These are phyloP conservation scores for Epichloe glyceriae DNA, from an alignment of 2,329 filamentous ascomycete species.

Conservation along the genomic window DNA sequence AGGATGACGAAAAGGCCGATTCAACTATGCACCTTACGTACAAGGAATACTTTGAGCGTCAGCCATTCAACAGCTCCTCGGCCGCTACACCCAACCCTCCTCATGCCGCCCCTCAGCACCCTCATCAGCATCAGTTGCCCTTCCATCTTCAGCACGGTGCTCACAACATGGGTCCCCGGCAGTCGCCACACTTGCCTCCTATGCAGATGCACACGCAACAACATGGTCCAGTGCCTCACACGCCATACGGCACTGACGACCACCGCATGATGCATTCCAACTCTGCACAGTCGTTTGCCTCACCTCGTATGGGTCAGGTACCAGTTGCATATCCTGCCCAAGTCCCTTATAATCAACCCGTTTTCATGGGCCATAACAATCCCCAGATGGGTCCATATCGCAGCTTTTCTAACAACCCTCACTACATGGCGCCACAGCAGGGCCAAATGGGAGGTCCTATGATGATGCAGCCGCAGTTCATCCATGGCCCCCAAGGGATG, in stretches of 20 bases:
- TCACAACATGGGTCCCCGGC: constrained; percentile 52
- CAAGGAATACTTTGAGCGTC: constrained; percentile 64
- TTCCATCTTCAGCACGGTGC: constrained; percentile 67
- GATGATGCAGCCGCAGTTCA: constrained; percentile 73
- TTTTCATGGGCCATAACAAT: constrained; percentile 56
- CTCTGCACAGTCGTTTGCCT: constrained; percentile 73
- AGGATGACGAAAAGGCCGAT: constrained; percentile 57
- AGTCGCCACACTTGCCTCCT: constrained; percentile 62
- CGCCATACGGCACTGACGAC: constrained; percentile 62
- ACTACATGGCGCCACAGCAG: constrained; percentile 59
- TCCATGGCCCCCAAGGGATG: constrained; percentile 60
- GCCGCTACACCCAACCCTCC: constrained; percentile 56
- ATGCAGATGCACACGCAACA: constrained; percentile 67
- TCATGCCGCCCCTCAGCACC: constrained; percentile 57
- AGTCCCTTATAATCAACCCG: constrained; percentile 57
- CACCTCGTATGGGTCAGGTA: constrained; percentile 61
- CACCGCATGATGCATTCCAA: constrained; percentile 82
- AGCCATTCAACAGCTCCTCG: constrained; percentile 41
- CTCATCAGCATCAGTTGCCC: constrained; percentile 75
- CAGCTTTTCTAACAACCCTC: constrained; percentile 54
- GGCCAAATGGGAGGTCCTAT: constrained; percentile 63
- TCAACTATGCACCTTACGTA: constrained; percentile 57
- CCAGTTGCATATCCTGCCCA: constrained; percentile 60
- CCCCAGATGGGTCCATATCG: constrained; percentile 60
- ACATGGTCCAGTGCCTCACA: constrained; percentile 52